A percentile compares a stretch with the other conserved stretches of the same genome.
Evolutionary conservation across 805 yeast species (phyloP).

Genomic region (Yamadazyma laniorum): DNA sequence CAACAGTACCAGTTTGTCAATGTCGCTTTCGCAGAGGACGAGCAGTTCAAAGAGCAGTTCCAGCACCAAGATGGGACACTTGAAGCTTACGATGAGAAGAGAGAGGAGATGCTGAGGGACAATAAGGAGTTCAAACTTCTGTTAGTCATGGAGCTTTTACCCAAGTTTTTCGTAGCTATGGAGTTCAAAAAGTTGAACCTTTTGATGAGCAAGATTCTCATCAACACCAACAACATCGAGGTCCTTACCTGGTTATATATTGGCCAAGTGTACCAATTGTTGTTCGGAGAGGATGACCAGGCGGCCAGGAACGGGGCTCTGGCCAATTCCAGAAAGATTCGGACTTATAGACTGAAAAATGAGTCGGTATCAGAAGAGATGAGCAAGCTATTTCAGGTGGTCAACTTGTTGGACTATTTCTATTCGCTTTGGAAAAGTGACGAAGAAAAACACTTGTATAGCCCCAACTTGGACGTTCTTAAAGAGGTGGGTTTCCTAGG

Average conservation of each 20-base stretch:
- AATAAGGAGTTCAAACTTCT: background rate
- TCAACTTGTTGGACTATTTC: constrained; percentile 10
- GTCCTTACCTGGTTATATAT: constrained; percentile 11
- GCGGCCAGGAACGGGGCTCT: constrained; percentile 1
- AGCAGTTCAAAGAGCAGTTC: no score
- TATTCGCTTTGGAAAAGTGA: background rate
- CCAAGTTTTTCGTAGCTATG: constrained; percentile 13
- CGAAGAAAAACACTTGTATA: background rate
- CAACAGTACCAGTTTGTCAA: constrained; percentile 17
- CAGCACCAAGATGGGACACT: no score
- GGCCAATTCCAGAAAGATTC: constrained; percentile 7
- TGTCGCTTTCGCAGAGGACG: background rate
- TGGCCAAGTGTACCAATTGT: constrained; percentile 9
- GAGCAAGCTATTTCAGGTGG: constrained; percentile 3
- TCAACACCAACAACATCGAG: constrained; percentile 4
- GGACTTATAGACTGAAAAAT: background rate
- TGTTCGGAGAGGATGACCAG: constrained; percentile 11
- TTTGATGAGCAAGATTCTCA: constrained; percentile 6
- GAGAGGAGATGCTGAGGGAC: constrained; percentile 3
- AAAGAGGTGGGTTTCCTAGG: constrained; percentile 6
- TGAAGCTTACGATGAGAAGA: constrained; percentile 15
- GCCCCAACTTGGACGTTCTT: background rate
- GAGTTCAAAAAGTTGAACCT: constrained; percentile 9
- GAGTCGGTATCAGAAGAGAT: background rate
- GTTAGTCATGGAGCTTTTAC: constrained; percentile 8